These are phyloP conservation scores for Takakia lepidozioides DNA, from an alignment of 225 moss, liverwort and hornwort genomes.

Conservation along the genomic window DNA sequence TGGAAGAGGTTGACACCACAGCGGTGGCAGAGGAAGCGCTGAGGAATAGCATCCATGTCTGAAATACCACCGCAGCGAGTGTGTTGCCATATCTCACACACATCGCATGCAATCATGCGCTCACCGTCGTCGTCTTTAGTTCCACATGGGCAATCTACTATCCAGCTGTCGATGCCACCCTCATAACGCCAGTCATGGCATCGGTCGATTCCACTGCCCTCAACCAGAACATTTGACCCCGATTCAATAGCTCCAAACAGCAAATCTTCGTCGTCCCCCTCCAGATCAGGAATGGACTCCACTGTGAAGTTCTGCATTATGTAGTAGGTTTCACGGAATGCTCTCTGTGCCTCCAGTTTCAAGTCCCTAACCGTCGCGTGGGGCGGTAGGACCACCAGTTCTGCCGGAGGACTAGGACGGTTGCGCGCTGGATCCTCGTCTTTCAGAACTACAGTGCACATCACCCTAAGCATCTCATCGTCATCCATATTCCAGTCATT, in stretches of 20 bases:
- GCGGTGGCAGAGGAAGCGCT: slow-evolving; percentile 92
- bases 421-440: slow-evolving; percentile 81
- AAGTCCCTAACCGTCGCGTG: slow-evolving; percentile 92
- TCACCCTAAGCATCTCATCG: slow-evolving; percentile 83
- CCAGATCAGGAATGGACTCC: slow-evolving; percentile 81
- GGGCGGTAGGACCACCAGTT: slow-evolving; percentile 89
- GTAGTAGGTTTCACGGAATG: slow-evolving; percentile 95
- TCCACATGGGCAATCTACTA: slow-evolving; percentile 93
- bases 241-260: slow-evolving; percentile 92
- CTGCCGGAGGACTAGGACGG: slow-evolving; percentile 87
- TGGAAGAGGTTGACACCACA: slow-evolving; percentile 95
- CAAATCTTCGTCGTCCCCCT: slow-evolving; percentile 80
- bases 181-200: slow-evolving; percentile 98
- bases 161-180: slow-evolving; percentile 98
- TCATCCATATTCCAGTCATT: slow-evolving; percentile 99
- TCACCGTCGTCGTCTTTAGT: slow-evolving; percentile 98
- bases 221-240: slow-evolving; percentile 74
- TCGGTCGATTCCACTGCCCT: slow-evolving; percentile 78
- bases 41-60: slow-evolving; percentile 89
- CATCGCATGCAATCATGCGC: slow-evolving; percentile 99
- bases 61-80: slow-evolving; percentile 97
- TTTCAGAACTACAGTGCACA: slow-evolving; percentile 90
- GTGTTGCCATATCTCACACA: slow-evolving; percentile 98
- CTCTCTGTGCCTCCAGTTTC: slow-evolving; percentile 88
- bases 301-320: slow-evolving; percentile 89